Base-by-base conservation (phyloP, 208 protist genomes). In the Wallacemonas rigidus region DNA sequence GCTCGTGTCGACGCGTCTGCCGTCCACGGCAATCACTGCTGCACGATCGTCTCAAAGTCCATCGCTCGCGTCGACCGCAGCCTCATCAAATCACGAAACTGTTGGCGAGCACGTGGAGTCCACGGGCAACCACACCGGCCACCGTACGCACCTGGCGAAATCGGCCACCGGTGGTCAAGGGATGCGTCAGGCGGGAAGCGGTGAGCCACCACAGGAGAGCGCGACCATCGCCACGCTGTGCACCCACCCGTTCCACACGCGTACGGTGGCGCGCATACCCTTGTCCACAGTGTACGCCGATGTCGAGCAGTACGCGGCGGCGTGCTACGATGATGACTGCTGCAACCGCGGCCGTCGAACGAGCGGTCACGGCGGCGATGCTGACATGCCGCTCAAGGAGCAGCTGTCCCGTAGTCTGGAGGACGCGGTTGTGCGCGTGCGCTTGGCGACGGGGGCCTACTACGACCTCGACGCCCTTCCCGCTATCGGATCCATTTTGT, bases 371-470 rank as follows among this genome's bases (percentile, higher is more conserved):
- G 11, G 48, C 48, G 48, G 14, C 11, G 48, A 53, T 17, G 38
- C 50, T 7, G 56, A 62, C 56, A 26, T 38, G 26, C 11, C 14
- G 8, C 9, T 62, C 56, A 53, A 58, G 17, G 51, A 12, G 40
- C 51, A 44, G 45, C 57, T 74, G 45, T 44, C 43, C 36, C 64
- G 69, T 6, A 83, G 75, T 48, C 54, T 88, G n/a, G 54, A 53
- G 0, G 50, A 74, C 53, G 40, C 58, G 6, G 45, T 79, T n/a
- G 76, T 89, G 53, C 77, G 87, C 43, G 65, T 72, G 62, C 47
- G 78, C 9, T 81, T 95, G 14, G 82, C 85, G 2, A 91, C 83
- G 1, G 79, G 85, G 3, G 72, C 92, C 14, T 95, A 95, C 76
- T 95, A 88, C 71, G 85, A 92, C 36, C 78, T 83, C 60, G 58